A percentile compares a stretch with the other conserved stretches of the same genome.
phyloP scores from a whole-genome alignment of 257 asterid genomes.

The Gardenia jasminoides region DNA sequence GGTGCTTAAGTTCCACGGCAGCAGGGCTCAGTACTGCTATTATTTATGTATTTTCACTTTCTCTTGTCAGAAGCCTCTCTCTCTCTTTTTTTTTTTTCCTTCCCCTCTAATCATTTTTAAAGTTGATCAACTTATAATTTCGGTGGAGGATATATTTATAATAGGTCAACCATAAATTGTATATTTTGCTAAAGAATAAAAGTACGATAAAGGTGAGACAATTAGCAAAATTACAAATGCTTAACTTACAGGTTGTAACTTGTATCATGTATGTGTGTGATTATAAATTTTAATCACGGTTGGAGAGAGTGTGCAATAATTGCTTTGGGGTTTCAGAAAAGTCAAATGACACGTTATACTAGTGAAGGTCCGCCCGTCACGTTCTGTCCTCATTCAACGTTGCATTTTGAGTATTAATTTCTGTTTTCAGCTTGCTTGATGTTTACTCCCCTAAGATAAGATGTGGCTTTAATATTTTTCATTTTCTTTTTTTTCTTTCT shows the following conservation, averaged over 20 bases:
- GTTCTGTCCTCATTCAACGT: background rate
- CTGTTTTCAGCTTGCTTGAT: background rate
- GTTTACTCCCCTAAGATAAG: background rate
- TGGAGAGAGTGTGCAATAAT: constrained; percentile 6
- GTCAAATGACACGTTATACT: constrained; percentile 6
- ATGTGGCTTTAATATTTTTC: constrained; percentile 9
- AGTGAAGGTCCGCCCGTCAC: background rate
- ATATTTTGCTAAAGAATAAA: constrained; percentile 25
- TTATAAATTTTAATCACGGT: background rate
- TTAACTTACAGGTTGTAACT: constrained; percentile 11
- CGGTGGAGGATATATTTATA: background rate
- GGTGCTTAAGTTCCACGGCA: background rate
- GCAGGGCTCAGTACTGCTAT: background rate
- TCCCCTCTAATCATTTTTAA: background rate
- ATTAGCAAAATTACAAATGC: constrained; percentile 13
- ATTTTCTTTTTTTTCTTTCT: too few species aligned
- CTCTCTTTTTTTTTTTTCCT: too few species aligned
- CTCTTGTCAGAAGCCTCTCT: background rate
- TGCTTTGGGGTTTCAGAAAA: background rate
- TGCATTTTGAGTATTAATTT: background rate
- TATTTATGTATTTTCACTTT: background rate
- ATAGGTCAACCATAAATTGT: constrained; percentile 15
- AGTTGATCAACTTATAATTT: background rate
- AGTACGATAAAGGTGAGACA: background rate
- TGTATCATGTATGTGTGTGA: background rate